These are phyloP conservation scores for Juglanconis sp. DNA, from an alignment of 2,329 filamentous ascomycete genomes.

Conservation along the genomic window DNA sequence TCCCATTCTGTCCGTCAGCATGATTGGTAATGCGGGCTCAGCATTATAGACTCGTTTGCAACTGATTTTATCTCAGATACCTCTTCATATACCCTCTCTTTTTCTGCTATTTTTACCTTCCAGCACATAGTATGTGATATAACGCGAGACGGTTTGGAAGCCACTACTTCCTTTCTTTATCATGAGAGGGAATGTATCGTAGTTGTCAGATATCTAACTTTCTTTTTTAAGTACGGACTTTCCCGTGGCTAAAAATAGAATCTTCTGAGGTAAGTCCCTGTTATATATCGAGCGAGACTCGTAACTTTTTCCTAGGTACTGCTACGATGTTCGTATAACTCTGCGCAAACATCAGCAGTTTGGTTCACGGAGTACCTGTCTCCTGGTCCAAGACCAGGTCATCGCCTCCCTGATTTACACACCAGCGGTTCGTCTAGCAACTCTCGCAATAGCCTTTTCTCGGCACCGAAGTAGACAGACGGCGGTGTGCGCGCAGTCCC, in stretches of 20 bases:
- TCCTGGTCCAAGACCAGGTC: too few species aligned
- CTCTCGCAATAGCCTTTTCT: too few species aligned
- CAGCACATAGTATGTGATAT: constrained; percentile 2
- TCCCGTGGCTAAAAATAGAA: neutral
- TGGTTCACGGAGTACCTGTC: too few species aligned
- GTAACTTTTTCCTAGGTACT: too few species aligned
- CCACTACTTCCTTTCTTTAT: neutral
- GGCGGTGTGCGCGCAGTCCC: too few species aligned
- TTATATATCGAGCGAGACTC: too few species aligned
- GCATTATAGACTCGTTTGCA: neutral
- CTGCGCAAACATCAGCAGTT: too few species aligned
- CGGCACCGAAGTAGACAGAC: too few species aligned
- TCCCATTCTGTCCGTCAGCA: neutral
- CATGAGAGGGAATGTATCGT: neutral
- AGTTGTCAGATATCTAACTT: neutral
- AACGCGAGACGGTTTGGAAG: neutral
- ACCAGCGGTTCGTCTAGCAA: too few species aligned
- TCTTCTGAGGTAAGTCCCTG: too few species aligned
- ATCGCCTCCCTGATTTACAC: too few species aligned
- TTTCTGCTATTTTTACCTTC: neutral
- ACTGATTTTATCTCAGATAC: neutral
- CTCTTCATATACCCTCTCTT: neutral
- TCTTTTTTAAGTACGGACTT: neutral
- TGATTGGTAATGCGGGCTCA: neutral
- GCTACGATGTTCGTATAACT: too few species aligned